Evolutionary conservation across 805 yeast species (phyloP), one percentile per base, ranked within the genome.

Genomic region (Sugiyamaella mastotermitis): DNA sequence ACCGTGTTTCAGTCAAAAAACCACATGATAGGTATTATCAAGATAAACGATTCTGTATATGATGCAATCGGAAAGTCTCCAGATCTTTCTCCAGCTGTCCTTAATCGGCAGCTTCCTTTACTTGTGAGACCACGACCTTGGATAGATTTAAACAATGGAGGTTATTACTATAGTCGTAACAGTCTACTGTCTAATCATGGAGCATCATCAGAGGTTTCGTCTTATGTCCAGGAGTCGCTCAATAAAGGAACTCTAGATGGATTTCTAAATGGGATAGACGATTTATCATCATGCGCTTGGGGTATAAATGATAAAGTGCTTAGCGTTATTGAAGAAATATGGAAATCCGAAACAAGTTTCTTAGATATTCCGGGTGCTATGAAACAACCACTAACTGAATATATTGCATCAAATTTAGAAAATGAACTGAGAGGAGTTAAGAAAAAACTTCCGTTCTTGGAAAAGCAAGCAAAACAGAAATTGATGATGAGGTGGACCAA

Each of bases 91-190:
- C 11, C 79, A 78, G 38, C 81, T 3, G 56, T 68, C 9, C 81
- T 76, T 50, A 94, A 95, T 0, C 95, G 86, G 56, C 68, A 73
- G 41, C 66, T 92, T 35, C 98, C 98, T 7, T 90, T 92, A 97
- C 68, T 92, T 32, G 81, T 83, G 5, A 36, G 76, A 45, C 98
- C 98, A 13, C 68, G 78, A 39, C 85, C 86, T 4, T 92, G 98
- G 98, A 72, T 77, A 0, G 63, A 76, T 7, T 78, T 79, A 72
- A 78, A 80, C 52, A 72, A 74, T 39, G 98, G 98, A 48, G 97
- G 97, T 0, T 87, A 84, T 53, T 66, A 72, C 43, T 78, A 77
- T 52, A 68, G 81, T 9, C 7, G 27, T 11, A 5, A 35, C 20
- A n/a, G 23, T 17, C 33, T 46, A 17, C 21, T 46, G 14, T 21